Evolutionary conservation across 2,329 filamentous ascomycete genomes (phyloP).

Genomic region (Fusarium longipes): DNA sequence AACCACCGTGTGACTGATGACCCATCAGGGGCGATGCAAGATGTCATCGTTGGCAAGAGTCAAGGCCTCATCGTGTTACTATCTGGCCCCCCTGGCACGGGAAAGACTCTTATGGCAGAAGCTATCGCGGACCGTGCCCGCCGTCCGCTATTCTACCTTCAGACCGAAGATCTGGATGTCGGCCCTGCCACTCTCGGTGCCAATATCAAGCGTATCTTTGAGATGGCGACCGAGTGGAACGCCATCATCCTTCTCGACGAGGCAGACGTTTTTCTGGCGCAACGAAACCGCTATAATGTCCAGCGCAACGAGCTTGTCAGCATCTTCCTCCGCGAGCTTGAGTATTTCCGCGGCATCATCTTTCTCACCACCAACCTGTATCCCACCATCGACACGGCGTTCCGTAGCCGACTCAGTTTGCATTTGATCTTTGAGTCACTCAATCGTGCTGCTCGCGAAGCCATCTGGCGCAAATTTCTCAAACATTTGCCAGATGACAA

Average conservation of each 20-base stretch:
- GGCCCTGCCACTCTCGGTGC: conserved; percentile 57
- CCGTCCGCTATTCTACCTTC: conserved; percentile 59
- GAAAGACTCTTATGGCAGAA: conserved; percentile 60
- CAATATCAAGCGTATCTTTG: conserved; percentile 60
- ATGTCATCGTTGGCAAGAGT: conserved; percentile 58
- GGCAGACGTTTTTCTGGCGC: conserved; percentile 64
- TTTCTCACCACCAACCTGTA: conserved; percentile 59
- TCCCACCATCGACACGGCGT: conserved; percentile 57
- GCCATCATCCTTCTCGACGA: conserved; percentile 65
- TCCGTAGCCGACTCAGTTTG: conserved; percentile 60
- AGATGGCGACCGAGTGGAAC: conserved; percentile 62
- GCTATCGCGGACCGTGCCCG: conserved; percentile 56
- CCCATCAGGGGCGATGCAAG: conserved; percentile 45
- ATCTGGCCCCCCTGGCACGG: conserved; percentile 59
- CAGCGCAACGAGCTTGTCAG: conserved; percentile 61
- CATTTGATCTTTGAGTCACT: conserved; percentile 60
- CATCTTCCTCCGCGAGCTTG: conserved; percentile 60
- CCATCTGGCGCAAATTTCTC: conserved; percentile 61
- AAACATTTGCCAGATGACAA: conserved; percentile 46
- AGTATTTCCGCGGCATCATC: conserved; percentile 59
- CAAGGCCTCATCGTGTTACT: conserved; percentile 60
- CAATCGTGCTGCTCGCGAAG: conserved; percentile 51
- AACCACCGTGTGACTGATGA: conserved; percentile 50
- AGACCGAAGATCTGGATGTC: conserved; percentile 61
- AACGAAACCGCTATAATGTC: conserved; percentile 59